These are phyloP conservation scores for Trichoderma atrobrunneum DNA, from an alignment of 2,329 filamentous ascomycete species.

Conservation along the genomic window DNA sequence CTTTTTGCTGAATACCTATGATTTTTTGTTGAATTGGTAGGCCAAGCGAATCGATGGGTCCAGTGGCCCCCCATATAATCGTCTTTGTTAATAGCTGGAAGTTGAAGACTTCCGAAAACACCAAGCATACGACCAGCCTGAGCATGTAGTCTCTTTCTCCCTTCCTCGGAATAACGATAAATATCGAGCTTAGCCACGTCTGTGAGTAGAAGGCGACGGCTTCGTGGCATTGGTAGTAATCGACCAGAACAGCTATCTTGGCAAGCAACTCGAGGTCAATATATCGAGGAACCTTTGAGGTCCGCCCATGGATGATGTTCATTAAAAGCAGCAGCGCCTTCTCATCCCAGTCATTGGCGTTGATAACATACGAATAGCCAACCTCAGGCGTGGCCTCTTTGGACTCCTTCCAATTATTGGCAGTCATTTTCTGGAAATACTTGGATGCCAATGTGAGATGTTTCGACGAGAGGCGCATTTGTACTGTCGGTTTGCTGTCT, in stretches of 20 bases:
- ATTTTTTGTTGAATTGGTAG: neutral
- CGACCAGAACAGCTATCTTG: conserved; percentile 43
- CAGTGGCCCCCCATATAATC: neutral
- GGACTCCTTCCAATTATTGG: neutral
- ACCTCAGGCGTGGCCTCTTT: conserved; percentile 8
- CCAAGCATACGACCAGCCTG: neutral
- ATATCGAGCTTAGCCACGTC: neutral
- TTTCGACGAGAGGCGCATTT: conserved; percentile 33
- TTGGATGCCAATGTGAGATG: conserved; percentile 36
- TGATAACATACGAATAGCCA: neutral
- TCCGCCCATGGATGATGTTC: conserved; percentile 44
- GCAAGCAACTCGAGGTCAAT: conserved; percentile 40
- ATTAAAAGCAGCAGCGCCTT: conserved; percentile 41
- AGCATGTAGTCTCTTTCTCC: neutral
- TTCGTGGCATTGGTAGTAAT: conserved; percentile 43
- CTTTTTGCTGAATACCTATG: neutral
- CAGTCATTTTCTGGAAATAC: conserved; percentile 22
- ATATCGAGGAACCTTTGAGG: conserved; percentile 35
- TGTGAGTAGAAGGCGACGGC: conserved; percentile 38
- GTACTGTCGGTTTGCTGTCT: neutral
- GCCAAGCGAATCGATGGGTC: neutral
- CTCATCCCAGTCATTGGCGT: conserved; percentile 29
- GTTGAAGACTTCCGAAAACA: neutral
- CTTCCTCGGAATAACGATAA: neutral
- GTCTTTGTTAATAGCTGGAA: neutral